Evolutionary conservation across 345 rosid genomes (phyloP).

Genomic region (Nephelium lappaceum): DNA sequence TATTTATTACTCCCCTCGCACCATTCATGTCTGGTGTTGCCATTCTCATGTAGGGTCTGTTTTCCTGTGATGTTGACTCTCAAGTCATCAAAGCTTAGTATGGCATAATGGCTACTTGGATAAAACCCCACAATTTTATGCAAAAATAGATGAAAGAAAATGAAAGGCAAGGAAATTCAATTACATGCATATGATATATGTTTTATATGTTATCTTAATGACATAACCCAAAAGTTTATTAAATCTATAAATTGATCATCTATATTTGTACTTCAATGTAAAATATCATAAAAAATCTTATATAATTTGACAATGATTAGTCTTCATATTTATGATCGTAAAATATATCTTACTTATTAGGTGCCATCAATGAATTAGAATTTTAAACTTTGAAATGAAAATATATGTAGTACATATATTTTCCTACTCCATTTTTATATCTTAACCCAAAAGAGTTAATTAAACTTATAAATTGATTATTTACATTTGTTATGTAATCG

Average conservation of each 20-base stretch:
- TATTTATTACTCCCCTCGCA: constrained; percentile 27
- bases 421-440: too few species aligned
- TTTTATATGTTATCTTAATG: too few species aligned
- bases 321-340: neutral
- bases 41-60: constrained; percentile 24
- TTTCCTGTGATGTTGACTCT: constrained; percentile 29
- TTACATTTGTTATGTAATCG: too few species aligned
- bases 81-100: constrained; percentile 12
- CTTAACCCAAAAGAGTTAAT: too few species aligned
- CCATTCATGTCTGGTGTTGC: constrained; percentile 13
- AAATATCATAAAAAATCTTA: neutral
- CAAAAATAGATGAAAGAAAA: too few species aligned
- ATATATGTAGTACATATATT: too few species aligned
- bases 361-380: too few species aligned
- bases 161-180: too few species aligned
- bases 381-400: too few species aligned
- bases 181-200: too few species aligned
- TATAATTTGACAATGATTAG: neutral
- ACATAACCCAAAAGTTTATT: neutral
- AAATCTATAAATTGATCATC: neutral
- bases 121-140: neutral
- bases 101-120: constrained; percentile 5
- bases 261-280: neutral
- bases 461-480: too few species aligned
- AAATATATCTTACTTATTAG: too few species aligned